Percentiles rank a stretch among this genome's conserved stretches.
Evolutionary conservation across 768 basidiomycete species (phyloP).

Genomic region (Lyophyllum semitale): DNA sequence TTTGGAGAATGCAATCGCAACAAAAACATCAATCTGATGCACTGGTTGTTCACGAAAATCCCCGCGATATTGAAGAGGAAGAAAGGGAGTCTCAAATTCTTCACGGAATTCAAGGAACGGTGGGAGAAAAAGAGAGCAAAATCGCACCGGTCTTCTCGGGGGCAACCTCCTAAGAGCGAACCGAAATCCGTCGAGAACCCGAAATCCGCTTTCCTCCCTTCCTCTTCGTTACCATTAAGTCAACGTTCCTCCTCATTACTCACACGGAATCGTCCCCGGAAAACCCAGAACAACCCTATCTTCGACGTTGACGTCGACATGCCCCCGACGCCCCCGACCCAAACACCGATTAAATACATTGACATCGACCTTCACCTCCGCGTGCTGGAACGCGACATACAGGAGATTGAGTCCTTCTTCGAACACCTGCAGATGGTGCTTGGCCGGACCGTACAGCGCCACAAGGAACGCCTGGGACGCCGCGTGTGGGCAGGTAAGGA

Average conservation of each 20-base stretch:
- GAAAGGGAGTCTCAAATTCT: constrained; percentile 45
- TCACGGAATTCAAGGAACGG: constrained; percentile 30
- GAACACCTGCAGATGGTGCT: constrained; percentile 41
- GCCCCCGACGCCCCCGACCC: constrained; percentile 16
- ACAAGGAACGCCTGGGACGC: constrained; percentile 80
- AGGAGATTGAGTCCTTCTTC: constrained; percentile 48
- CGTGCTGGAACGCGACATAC: constrained; percentile 56
- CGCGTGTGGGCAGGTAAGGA: constrained; percentile 66
- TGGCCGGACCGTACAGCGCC: constrained; percentile 55
- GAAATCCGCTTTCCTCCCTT: constrained; percentile 1
- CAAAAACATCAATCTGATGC: constrained; percentile 60
- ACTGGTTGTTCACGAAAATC: constrained; percentile 56
- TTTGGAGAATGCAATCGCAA: constrained; percentile 59
- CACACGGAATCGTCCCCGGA: constrained; percentile 8
- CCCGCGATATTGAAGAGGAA: constrained; percentile 50
- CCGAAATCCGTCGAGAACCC: background rate
- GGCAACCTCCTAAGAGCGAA: background rate
- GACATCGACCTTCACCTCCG: constrained; percentile 56
- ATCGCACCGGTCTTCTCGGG: constrained; percentile 19
- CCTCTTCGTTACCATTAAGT: background rate
- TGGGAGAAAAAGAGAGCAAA: constrained; percentile 18
- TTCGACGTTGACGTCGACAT: constrained; percentile 41
- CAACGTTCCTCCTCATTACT: constrained; percentile 3
- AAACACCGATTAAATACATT: constrained; percentile 39
- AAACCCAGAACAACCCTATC: constrained; percentile 13